Evolutionary conservation across 2,329 filamentous ascomycete species (phyloP), one percentile per base, ranked within the genome.

Genomic region (Diaporthe longicolla): DNA sequence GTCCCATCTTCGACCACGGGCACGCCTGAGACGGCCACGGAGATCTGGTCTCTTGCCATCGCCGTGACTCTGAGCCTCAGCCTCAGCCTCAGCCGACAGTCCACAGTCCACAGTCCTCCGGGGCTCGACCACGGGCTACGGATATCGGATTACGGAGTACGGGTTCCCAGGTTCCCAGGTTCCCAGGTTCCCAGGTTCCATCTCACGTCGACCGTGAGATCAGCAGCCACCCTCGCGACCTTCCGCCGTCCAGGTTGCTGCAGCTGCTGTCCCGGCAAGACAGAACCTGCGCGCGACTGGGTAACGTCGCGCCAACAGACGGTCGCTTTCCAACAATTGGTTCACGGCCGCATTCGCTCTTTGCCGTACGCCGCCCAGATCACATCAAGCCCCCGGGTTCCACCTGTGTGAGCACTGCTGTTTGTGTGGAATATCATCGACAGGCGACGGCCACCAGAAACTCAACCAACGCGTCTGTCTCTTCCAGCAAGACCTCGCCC

Each of bases 271-370:
- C 45, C 55, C 55, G 55, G 70, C 70, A 35, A 57, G 66, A 54
- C 48, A 54, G 50, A 52, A 50, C 66, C 61, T 71, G 54, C 69
- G 57, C 45, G 57, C 45, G 70, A 71, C 70, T 71, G 71, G 61
- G 72, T 74, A 75, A 75, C 74, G 74, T 75, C 74, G 68, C 74
- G 65, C 66, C 29, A 69, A 71, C 71, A 21, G 68, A 40, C 70
- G 66, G 26, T 73, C 57, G 59, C 69, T 59, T 55, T 61, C 54
- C 48, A 40, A 52, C 55, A 70, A 71, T 50, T 71, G 66, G 68
- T 48, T 54, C 43, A 55, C 61, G 52, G 50, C 52, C 57, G 54
- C 59, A 43, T 32, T 61, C 70, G 59, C 59, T 54, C 45, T 59
- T 54, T 54, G 29, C 59, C 37, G 54, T 65, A 70, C 48, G 26